Conservation (phyloP, 2,329 filamentous ascomycete genomes). For the Penicillium psychrosexuale region DNA sequence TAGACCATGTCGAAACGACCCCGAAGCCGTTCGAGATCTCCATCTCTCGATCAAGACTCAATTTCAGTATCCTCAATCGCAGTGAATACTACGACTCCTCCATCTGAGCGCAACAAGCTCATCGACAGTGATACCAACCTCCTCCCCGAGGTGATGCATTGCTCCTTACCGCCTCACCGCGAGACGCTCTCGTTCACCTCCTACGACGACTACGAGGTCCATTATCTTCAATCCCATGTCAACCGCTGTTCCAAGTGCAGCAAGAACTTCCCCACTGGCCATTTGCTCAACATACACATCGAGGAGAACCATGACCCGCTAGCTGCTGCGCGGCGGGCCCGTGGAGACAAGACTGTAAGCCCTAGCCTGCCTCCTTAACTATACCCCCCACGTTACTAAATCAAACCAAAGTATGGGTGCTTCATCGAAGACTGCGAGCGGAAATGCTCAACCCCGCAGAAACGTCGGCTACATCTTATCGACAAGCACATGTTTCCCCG, state of each 20-base stretch:
- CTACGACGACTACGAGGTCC: conserved; percentile 79
- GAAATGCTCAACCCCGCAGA: conserved; percentile 77
- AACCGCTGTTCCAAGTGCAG: conserved; percentile 82
- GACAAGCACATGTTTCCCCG: conserved; percentile 92
- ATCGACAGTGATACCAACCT: conserved; percentile 54
- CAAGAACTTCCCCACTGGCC: conserved; percentile 81
- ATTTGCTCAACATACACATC: conserved; percentile 79
- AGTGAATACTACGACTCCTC: conserved; percentile 16
- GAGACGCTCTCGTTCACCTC: conserved; percentile 67
- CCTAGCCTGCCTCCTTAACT: background rate
- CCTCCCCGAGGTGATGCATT: conserved; percentile 62
- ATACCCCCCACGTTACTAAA: background rate
- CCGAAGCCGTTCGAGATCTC: conserved; percentile 50
- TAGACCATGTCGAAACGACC: conserved; percentile 59
- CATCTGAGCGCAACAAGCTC: conserved; percentile 51
- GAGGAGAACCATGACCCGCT: conserved; percentile 89
- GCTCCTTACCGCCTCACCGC: conserved; percentile 75
- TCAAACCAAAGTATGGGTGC: conserved; percentile 67
- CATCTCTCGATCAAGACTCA: conserved; percentile 34
- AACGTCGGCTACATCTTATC: conserved; percentile 81
- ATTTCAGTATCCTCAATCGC: conserved; percentile 30
- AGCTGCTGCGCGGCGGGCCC: conserved; percentile 65
- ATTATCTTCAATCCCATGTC: conserved; percentile 76
- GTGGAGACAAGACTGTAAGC: conserved; percentile 80
- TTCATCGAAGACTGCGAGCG: conserved; percentile 86